Conservation (phyloP, 2,329 filamentous ascomycete species). For the Alternaria sp. region DNA sequence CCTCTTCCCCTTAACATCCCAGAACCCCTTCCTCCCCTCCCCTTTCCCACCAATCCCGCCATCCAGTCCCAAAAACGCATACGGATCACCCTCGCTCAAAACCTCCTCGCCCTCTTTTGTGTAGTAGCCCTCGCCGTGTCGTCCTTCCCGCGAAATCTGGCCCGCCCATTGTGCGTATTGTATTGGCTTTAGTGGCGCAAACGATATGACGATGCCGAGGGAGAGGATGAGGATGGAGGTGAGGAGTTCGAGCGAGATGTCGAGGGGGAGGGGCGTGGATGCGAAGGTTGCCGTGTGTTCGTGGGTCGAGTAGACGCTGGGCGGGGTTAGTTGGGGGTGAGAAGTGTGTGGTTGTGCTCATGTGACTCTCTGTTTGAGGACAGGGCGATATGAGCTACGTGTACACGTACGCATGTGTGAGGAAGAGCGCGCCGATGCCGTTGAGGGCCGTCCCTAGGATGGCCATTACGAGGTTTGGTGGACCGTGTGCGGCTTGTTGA, state of each 20-base stretch:
- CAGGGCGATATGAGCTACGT: neutral
- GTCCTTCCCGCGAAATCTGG: slow-evolving; percentile 79
- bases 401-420: slow-evolving; percentile 80
- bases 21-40: slow-evolving; percentile 82
- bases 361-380: neutral
- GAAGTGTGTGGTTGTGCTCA: neutral
- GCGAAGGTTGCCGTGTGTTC: slow-evolving; percentile 80
- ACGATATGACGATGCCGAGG: slow-evolving; percentile 78
- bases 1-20: slow-evolving; percentile 83
- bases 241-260: slow-evolving; percentile 88
- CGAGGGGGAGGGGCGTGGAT: slow-evolving; percentile 69
- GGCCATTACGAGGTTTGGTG: slow-evolving; percentile 61
- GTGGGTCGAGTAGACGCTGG: slow-evolving; percentile 93
- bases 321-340: slow-evolving; percentile 15
- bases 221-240: slow-evolving; percentile 81
- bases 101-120: slow-evolving; percentile 70
- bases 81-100: slow-evolving; percentile 76
- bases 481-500: neutral
- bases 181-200: slow-evolving; percentile 82
- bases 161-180: slow-evolving; percentile 82
- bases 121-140: slow-evolving; percentile 61
- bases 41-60: slow-evolving; percentile 61
- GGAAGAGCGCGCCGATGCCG: slow-evolving; percentile 74
- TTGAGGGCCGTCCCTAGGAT: slow-evolving; percentile 75
- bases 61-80: slow-evolving; percentile 62